Base-by-base conservation (phyloP, 352 stramenopile genomes). In the Phytophthora hybrid region DNA sequence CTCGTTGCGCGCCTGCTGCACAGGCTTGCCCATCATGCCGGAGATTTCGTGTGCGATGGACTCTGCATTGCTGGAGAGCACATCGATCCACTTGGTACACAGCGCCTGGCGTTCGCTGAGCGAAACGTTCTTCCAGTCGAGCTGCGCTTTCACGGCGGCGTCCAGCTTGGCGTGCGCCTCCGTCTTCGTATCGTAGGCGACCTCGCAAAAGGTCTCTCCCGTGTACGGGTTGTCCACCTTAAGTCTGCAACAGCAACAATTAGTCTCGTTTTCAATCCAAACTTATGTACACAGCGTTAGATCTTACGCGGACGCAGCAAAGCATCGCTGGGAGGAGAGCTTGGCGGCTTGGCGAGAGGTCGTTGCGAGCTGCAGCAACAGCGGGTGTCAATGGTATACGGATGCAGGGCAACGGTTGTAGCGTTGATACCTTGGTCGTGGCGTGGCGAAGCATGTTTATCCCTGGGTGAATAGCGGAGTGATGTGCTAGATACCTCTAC, bases 161-260 rank as follows among this genome's bases (percentile, higher is more conserved):
- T 89, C 84, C 34, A 94, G 58, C 51, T 92, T 94, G 41, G 77
- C 68, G 51, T 91, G 78, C 52, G 85, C 86, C 56, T 85, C 68
- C 5, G 72, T 72, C 59, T 76, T 79, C 26, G 85, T 90, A 69
- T 92, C 82, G 41, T 87, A 82, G 14, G 63, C 80, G n/a, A 93
- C 78, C 58, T 93, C 84, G 39, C 75, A 80, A 58, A 86, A 92
- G 7, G 73, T 83, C 59, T 93, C 82, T 4, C 85, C 82, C 37
- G 88, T 89, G 79, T 93, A 94, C 41, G 88, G 88, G 69, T 91
- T 93, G 75, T 94, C 83, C 62, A 94, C 85, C 63, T 89, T 85
- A 11, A 91, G 46, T 16, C 80, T 90, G 29, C 11, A 59, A 21
- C 29, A 69, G 7, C 10, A 51, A 7, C 61, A 14, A 32, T 18